Evolutionary conservation across 495 filamentous ascomycete genomes (phyloP).

Genomic region (Daldinia childiae): DNA sequence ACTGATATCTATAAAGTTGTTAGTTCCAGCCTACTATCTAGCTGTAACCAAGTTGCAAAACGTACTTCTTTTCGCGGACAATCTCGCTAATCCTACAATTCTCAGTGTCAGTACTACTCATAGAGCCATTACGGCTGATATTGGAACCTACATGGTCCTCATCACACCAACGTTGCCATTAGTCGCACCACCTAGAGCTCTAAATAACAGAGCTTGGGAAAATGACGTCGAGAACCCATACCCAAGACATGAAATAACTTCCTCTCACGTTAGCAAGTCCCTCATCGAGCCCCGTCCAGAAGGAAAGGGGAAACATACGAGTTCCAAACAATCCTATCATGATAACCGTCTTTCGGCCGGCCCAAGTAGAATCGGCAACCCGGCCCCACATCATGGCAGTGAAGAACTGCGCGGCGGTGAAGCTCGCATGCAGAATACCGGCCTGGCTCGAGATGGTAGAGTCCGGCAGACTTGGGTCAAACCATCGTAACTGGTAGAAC

Average conservation of each 20-base stretch:
- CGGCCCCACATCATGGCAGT: conserved; percentile 89
- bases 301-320: conserved; percentile 37
- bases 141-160: conserved; percentile 69
- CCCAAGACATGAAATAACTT: conserved; percentile 74
- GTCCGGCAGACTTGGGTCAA: conserved; percentile 69
- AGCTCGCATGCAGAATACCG: conserved; percentile 79
- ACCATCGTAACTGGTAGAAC: conserved; percentile 81
- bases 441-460: conserved; percentile 79
- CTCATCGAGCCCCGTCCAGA: neutral
- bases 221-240: conserved; percentile 82
- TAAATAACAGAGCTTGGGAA: conserved; percentile 75
- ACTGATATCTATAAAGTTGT: conserved; percentile 59
- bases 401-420: conserved; percentile 83
- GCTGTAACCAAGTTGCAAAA: neutral
- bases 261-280: conserved; percentile 1
- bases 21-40: conserved; percentile 2
- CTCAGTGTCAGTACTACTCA: conserved; percentile 11
- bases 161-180: conserved; percentile 88
- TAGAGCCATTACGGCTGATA: neutral
- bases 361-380: conserved; percentile 72
- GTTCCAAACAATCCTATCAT: conserved; percentile 79
- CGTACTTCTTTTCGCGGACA: conserved; percentile 70
- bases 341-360: conserved; percentile 80
- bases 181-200: conserved; percentile 76
- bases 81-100: conserved; percentile 73